Base-by-base conservation (phyloP, 2,329 filamentous ascomycete genomes). In the Kalmusia sp. region DNA sequence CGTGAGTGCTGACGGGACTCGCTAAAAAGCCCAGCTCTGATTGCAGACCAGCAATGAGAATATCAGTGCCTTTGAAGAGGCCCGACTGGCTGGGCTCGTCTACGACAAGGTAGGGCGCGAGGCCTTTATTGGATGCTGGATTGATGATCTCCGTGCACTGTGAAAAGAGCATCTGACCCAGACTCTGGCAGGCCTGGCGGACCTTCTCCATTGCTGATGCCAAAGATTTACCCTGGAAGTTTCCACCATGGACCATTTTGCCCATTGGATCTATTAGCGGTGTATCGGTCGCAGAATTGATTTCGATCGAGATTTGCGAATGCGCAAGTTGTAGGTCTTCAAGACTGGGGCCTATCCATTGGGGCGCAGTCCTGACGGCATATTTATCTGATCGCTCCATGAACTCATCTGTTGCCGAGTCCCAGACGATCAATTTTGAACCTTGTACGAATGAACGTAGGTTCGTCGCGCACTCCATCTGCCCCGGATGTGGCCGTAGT, bases 221-320 rank as follows among this genome's bases (percentile, higher is more conserved):
- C 24, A 90, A 74, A 1, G 80, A 76, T 6, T 76, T 76, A 1
- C 86, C 88, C 68, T 90, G 87, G 68, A 90, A 90, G 64, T 90
- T 90, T 21, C 85, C 86, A 2, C 87, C 86, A 46, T 86, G 82
- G 54, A 85, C 79, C 21, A 87, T 73, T 8, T 74, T 64, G 14
- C 64, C 69, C 6, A 52, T 59, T 12, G 0, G 61, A 54, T 88
- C 81, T 11, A 89, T 77, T 7, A 90, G 70, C 0, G 84, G 87
- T 64, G 90, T 90, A 62, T 90, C 87, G 0, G 85, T 86, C 0
- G 84, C 85, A 0, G 86, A 87, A 69, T 90, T 90, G 14, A 88
- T 77, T 63, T 90, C 88, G 0, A 79, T 74, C 0, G 75, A 68
- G 0, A 91, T 64, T 63, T 90, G 87, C 2, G 75, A 67, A 35